phyloP scores from a whole-genome alignment of 2,329 filamentous ascomycete genomes.

The Cladosporium phlei region DNA sequence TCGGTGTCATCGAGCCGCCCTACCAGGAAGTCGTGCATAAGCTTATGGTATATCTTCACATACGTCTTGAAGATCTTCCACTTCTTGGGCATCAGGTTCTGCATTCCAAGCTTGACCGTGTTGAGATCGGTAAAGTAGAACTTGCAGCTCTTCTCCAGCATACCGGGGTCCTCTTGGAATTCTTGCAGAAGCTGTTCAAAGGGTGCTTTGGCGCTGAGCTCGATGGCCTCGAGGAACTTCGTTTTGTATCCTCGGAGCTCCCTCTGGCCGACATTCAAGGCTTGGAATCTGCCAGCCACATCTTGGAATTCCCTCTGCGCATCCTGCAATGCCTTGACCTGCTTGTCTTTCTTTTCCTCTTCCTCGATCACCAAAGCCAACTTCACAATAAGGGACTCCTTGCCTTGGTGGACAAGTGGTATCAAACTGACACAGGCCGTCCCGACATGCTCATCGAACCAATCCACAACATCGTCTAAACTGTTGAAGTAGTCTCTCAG shows the following conservation, averaged over 20 bases:
- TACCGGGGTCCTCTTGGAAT: slow-evolving; percentile 77
- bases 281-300: slow-evolving; percentile 87
- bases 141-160: slow-evolving; percentile 79
- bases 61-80: slow-evolving; percentile 95
- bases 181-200: slow-evolving; percentile 64
- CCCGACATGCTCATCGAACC: slow-evolving; percentile 94
- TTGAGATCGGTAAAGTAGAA: slow-evolving; percentile 99
- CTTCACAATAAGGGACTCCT: slow-evolving; percentile 83
- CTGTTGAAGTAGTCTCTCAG: slow-evolving; percentile 84
- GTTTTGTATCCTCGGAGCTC: slow-evolving; percentile 94
- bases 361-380: slow-evolving; percentile 89
- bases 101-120: slow-evolving; percentile 89
- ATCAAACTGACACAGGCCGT: slow-evolving; percentile 86
- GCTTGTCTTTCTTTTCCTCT: slow-evolving; percentile 93
- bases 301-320: slow-evolving; percentile 94
- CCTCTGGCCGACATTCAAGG: slow-evolving; percentile 81
- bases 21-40: slow-evolving; percentile 93
- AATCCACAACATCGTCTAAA: slow-evolving; percentile 80
- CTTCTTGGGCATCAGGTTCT: slow-evolving; percentile 84
- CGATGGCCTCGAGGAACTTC: slow-evolving; percentile 81
- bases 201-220: slow-evolving; percentile 65
- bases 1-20: slow-evolving; percentile 77
- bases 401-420: slow-evolving; percentile 76
- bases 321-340: slow-evolving; percentile 85
- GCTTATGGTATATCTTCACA: slow-evolving; percentile 80